Percentiles rank a stretch among this genome's conserved stretches.
Conservation (phyloP, 1,284 basidiomycete species). For the Xerocomus alliaceus region DNA sequence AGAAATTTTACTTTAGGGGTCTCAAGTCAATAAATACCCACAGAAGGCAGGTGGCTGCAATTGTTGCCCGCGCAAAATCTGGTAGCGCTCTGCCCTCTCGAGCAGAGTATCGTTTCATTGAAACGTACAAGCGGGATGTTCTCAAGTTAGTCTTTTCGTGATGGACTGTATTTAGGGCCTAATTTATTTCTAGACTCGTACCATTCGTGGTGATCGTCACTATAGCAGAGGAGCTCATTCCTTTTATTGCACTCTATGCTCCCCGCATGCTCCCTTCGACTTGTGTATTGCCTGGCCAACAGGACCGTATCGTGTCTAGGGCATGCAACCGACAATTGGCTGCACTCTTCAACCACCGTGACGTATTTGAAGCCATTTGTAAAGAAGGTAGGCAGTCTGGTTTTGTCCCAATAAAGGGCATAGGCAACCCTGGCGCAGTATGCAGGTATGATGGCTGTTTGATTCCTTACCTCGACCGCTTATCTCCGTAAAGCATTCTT, state of each 20-base stretch:
- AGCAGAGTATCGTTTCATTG: slow-evolving; percentile 70
- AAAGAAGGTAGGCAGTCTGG: slow-evolving; percentile 32
- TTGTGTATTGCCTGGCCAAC: slow-evolving; percentile 85
- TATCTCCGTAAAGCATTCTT: slow-evolving; percentile 52
- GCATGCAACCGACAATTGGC: slow-evolving; percentile 58
- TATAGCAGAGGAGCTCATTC: slow-evolving; percentile 82
- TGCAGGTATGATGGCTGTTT: slow-evolving; percentile 44
- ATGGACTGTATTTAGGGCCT: not conserved
- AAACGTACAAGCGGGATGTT: slow-evolving; percentile 66
- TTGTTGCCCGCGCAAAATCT: slow-evolving; percentile 58
- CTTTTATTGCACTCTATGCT: slow-evolving; percentile 85
- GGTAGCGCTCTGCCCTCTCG: slow-evolving; percentile 67
- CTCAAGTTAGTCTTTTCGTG: slow-evolving; percentile 57
- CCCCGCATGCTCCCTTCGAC: slow-evolving; percentile 87
- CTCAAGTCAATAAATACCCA: slow-evolving; percentile 72
- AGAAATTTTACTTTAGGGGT: slow-evolving; percentile 84
- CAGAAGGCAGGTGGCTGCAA: slow-evolving; percentile 57
- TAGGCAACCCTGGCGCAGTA: slow-evolving; percentile 41
- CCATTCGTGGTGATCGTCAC: slow-evolving; percentile 82
- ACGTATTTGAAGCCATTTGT: slow-evolving; percentile 44
- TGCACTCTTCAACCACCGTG: slow-evolving; percentile 41
- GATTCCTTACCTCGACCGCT: slow-evolving; percentile 2
- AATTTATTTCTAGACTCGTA: slow-evolving; percentile 60
- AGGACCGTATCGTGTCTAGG: slow-evolving; percentile 70
- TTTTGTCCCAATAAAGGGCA: slow-evolving; percentile 39